A percentile compares a stretch with the other conserved stretches of the same genome.
phyloP scores from a whole-genome alignment of 1,284 basidiomycete genomes.

The Malassezia globosa region DNA sequence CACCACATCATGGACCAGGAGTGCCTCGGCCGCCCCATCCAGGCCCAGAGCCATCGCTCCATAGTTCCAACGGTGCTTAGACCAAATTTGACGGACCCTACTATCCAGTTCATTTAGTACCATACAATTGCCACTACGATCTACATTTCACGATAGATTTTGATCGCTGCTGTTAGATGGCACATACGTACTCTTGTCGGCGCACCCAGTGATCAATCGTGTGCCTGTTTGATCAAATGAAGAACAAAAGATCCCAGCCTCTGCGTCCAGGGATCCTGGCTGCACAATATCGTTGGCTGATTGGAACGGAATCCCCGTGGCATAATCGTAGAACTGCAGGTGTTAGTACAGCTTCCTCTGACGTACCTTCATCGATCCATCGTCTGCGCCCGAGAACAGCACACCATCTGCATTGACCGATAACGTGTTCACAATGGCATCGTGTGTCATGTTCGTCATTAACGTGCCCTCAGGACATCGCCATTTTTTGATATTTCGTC shows the following conservation, averaged over 20 bases:
- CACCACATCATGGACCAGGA: too few relatives aligned
- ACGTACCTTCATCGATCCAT: constrained; percentile 24
- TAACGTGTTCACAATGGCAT: constrained; percentile 92
- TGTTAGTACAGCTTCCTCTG: constrained; percentile 1
- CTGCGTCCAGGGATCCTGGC: constrained; percentile 89
- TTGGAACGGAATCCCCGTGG: constrained; percentile 88
- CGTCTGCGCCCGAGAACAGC: constrained; percentile 68
- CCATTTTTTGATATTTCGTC: constrained; percentile 99
- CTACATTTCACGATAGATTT: constrained; percentile 15
- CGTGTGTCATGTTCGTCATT: constrained; percentile 89
- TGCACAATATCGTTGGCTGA: constrained; percentile 86
- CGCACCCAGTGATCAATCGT: constrained; percentile 79
- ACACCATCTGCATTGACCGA: constrained; percentile 90
- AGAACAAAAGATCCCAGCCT: constrained; percentile 79
- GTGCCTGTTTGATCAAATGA: constrained; percentile 93
- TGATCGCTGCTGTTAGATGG: constrained; percentile 16
- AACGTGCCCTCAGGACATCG: constrained; percentile 91
- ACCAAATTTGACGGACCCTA: constrained; percentile 77
- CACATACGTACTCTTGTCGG: constrained; percentile 64
- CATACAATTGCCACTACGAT: too few relatives aligned
- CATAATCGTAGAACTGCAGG: constrained; percentile 57
- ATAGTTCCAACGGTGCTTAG: too few relatives aligned
- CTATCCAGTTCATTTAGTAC: constrained; percentile 69
- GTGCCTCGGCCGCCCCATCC: too few relatives aligned
- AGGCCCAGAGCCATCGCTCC: too few relatives aligned